These are phyloP conservation scores for Syzygium malaccense DNA, from an alignment of 441 rosid genomes.

Conservation along the genomic window DNA sequence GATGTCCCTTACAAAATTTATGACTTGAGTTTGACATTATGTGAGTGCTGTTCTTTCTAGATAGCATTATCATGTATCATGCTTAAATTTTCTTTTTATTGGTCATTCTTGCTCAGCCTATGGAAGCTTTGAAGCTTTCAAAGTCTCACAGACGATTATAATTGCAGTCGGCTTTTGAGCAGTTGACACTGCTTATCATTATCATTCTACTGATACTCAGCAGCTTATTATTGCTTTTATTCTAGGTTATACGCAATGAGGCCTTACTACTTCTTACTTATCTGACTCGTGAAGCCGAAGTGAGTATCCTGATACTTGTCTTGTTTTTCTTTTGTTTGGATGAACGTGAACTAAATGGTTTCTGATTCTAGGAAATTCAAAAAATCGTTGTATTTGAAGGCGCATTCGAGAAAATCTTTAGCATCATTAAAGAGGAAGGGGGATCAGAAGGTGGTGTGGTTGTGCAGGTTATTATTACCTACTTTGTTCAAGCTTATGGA, in stretches of 20 bases:
- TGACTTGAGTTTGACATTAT: background rate
- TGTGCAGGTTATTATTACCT: slow-evolving; percentile 67
- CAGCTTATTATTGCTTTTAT: slow-evolving; percentile 13
- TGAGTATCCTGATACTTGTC: slow-evolving; percentile 14
- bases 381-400: slow-evolving; percentile 98
- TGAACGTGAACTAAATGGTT: slow-evolving; percentile 11
- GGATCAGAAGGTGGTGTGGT: slow-evolving; percentile 98
- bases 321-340: background rate
- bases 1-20: background rate
- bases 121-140: background rate
- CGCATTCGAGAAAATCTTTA: slow-evolving; percentile 89
- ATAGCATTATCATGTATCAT: background rate
- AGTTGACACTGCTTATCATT: background rate
- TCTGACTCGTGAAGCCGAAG: slow-evolving; percentile 99
- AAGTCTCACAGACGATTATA: background rate
- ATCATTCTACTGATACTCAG: background rate
- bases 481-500: slow-evolving; percentile 3
- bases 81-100: background rate
- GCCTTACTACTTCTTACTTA: slow-evolving; percentile 91
- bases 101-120: background rate
- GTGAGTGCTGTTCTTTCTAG: background rate
- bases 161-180: background rate
- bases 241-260: slow-evolving; percentile 90
- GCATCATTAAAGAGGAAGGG: slow-evolving; percentile 94
- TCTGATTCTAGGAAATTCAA: slow-evolving; percentile 76